Base-by-base conservation (phyloP, 805 yeast genomes). In the Candida qinlingensis region DNA sequence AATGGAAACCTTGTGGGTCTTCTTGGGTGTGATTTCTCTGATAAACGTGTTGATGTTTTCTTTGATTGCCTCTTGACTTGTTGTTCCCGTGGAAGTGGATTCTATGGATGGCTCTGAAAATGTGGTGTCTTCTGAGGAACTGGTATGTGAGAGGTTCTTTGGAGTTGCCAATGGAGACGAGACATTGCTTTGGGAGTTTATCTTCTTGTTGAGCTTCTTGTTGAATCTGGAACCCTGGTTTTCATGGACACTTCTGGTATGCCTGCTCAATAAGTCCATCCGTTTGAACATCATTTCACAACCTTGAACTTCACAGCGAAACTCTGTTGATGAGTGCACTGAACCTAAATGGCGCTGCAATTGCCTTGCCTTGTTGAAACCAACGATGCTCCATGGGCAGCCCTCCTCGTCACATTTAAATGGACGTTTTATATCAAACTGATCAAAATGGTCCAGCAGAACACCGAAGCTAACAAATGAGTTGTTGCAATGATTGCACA, bases 231-330 rank as follows among this genome's bases (percentile, higher is more conserved):
- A 70, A 36, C 60, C 53, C 29, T 54, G 58, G 58, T 72, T 73
- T 46, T 70, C 71, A 50, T 70, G 75, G 30, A 69, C 72, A 25
- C 64, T 56, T 42, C 54, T 54, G 13, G 54, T 51, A 47, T 70
- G 75, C 25, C 75, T 57, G 41, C 65, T 64, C 39, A 66, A 50
- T 12, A 69, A 60, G 44, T 70, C 75, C 41, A 54, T 50, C 49
- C 60, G 66, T 5, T 77, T 68, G 59, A 94, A 92, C 37, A 64
- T 61, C 39, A 96, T 77, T 25, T 75, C 76, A 65, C 99, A 92
- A 4, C 78, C 85, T 8, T 73, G 63, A 92, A 97, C 90, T 34
- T 67, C 59, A 62, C 99, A 92, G 27, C 64, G 64, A 60, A 87
- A 87, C 19, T 68, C 68, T 62, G 59, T 65, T 55, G 53, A 52